Conservation (phyloP, 75 land plant genomes). For the Ceratopteris richardii region DNA sequence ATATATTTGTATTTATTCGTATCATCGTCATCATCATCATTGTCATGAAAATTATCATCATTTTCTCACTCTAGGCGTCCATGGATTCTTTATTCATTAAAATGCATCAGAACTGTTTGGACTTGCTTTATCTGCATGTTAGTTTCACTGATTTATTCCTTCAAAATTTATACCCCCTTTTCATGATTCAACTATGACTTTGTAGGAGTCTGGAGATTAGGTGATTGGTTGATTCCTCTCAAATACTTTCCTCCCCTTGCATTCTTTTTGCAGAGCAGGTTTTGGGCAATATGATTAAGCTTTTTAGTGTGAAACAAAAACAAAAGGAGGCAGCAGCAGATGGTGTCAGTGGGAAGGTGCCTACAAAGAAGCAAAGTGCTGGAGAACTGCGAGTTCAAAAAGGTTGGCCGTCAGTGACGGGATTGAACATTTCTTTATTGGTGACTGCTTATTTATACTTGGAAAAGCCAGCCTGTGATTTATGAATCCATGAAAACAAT, state of each 20-base stretch:
- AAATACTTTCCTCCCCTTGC: no score
- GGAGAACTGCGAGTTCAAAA: slow-evolving; percentile 85
- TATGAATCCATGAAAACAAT: no score
- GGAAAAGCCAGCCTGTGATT: neutral
- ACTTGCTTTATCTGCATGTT: neutral
- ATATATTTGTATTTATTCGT: no score
- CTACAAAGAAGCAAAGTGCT: slow-evolving; percentile 75
- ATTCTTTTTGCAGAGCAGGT: no score
- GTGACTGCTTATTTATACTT: neutral
- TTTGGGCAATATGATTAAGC: slow-evolving; percentile 53
- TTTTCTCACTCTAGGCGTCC: no score
- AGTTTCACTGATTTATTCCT: neutral
- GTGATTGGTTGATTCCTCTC: no score
- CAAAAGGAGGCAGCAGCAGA: slow-evolving; percentile 70
- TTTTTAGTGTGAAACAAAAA: slow-evolving; percentile 82
- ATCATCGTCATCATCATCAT: no score
- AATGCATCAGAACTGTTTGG: neutral
- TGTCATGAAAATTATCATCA: no score
- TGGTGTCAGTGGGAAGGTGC: slow-evolving; percentile 53
- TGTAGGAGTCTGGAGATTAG: neutral
- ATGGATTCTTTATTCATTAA: neutral
- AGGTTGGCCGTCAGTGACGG: slow-evolving; percentile 29
- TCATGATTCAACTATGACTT: neutral
- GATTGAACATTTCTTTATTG: no score
- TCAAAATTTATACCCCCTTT: neutral